phyloP scores from a whole-genome alignment of 257 asterid species.

The Buddleja alternifolia region DNA sequence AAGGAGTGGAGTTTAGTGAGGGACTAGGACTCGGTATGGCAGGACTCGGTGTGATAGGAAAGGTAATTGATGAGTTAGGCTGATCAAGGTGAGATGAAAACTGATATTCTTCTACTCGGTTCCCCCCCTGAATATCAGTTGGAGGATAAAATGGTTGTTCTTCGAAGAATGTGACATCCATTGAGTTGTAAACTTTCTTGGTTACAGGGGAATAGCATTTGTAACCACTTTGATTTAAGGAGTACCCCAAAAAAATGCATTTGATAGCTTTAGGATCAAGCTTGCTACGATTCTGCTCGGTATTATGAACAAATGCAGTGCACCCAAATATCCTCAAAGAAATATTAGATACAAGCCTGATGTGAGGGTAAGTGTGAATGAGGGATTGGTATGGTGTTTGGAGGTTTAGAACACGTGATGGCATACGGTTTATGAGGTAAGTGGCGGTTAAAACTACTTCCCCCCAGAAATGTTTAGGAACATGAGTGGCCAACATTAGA shows the following conservation, averaged over 20 bases:
- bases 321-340: background rate
- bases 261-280: background rate
- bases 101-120: no score
- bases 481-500: background rate
- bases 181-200: no score
- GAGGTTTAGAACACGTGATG: background rate
- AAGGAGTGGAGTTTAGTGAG: no score
- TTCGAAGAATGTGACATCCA: no score
- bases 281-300: background rate
- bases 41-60: no score
- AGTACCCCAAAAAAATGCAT: background rate
- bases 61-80: no score
- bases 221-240: no score
- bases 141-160: no score
- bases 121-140: no score
- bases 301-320: background rate
- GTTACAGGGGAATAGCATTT: no score
- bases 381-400: background rate
- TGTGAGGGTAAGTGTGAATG: background rate
- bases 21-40: no score
- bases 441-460: background rate
- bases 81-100: no score
- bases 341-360: background rate
- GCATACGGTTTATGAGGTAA: slow-evolving; percentile 14
- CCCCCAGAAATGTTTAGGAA: slow-evolving; percentile 14